Evolutionary conservation across 2,329 filamentous ascomycete genomes (phyloP), one percentile per base, ranked within the genome.

Genomic region (Hymenoscyphus salicellus): DNA sequence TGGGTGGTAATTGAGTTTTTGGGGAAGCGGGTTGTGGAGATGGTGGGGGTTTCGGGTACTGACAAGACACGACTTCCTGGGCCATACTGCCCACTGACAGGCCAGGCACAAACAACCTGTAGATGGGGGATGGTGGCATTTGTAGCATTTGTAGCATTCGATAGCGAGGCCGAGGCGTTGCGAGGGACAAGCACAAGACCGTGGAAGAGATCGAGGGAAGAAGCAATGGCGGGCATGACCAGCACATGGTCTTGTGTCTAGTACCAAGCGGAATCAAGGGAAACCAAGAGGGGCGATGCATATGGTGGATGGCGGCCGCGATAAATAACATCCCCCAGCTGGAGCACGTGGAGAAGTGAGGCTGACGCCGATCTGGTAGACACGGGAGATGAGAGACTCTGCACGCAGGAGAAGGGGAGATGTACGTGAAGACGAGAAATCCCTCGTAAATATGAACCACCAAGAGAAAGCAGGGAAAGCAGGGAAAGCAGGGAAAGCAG

Each of bases 1-100:
- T 23, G 46, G n/a, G 49, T 55, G 23, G 23, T 11, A 26, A 55
- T 55, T 55, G 49, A 55, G 49, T 55, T 55, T 55, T n/a, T 10
- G 49, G n/a, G n/a, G 11, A 33, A 10, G 30, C 7, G 30, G 26
- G 49, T 23, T 10, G 41, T 46, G 41, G 41, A 6, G 41, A 46
- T 8, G 41, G 41, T 46, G 41, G 41, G 41, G 41, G 11, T n/a
- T 4, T n/a, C n/a, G n/a, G n/a, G n/a, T n/a, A 76, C 81, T 72
- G 72, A 85, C 80, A 86, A 72, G 43, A 83, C 73, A 67, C 84
- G 77, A 0, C 82, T 82, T 0, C 84, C 84, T 3, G 81, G 77
- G 0, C 84, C 84, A 70, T 86, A 87, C 70, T 86, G 84, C 0
- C 83, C 83, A 17, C 80, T 83, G 1, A 86, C 77, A 1, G 84